Evolutionary conservation across 1,139 yeast genomes (phyloP).

Genomic region (Geotrichum europaeum): DNA sequence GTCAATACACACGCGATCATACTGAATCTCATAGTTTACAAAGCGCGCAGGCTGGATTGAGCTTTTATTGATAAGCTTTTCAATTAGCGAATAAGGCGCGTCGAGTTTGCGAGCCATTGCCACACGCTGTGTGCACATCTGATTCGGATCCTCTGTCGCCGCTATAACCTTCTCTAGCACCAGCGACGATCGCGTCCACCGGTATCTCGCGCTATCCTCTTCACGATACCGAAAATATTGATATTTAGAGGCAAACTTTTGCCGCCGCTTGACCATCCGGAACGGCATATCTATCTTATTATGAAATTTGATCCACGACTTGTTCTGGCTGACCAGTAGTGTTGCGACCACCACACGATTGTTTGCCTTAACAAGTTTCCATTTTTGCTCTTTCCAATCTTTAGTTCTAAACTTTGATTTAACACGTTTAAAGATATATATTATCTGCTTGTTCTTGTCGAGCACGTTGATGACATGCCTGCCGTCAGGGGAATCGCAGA

Average conservation of each 20-base stretch:
- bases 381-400: background rate
- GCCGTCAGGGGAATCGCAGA: conserved; percentile 8
- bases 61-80: conserved; percentile 1
- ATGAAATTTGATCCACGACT: conserved; percentile 15
- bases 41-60: background rate
- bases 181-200: conserved; percentile 14
- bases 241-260: conserved; percentile 7
- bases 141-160: conserved; percentile 2
- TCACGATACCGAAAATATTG: conserved; percentile 11
- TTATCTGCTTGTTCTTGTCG: conserved; percentile 13
- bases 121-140: conserved; percentile 12
- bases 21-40: conserved; percentile 21
- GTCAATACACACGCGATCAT: conserved; percentile 18
- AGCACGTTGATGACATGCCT: conserved; percentile 15
- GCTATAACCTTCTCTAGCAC: conserved; percentile 15
- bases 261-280: conserved; percentile 13
- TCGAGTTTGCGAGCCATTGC: conserved; percentile 12
- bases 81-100: background rate
- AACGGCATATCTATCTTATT: conserved; percentile 11
- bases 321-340: conserved; percentile 5
- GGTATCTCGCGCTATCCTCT: conserved; percentile 8
- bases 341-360: conserved; percentile 11
- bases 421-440: conserved; percentile 13
- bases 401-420: conserved; percentile 3
- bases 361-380: conserved; percentile 11